A percentile compares a stretch with the other conserved stretches of the same genome.
Conservation (phyloP, 2,329 filamentous ascomycete genomes). For the Pseudogymnoascus sp. region DNA sequence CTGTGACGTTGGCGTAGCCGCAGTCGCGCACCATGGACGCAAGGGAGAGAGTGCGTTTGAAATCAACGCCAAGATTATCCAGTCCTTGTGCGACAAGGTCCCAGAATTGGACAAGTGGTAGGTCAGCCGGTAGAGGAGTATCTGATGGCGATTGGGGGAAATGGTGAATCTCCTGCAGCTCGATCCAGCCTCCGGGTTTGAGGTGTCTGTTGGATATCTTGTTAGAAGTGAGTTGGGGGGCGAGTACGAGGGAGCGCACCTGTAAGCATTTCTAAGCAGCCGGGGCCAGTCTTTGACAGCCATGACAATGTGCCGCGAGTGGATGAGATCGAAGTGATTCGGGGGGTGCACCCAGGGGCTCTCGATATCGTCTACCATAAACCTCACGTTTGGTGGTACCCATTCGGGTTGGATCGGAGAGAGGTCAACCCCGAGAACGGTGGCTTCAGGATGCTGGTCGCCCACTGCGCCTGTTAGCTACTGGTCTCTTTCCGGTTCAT, state of each 20-base stretch:
- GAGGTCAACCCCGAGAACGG: conserved; percentile 31
- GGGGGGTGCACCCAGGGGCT: conserved; percentile 46
- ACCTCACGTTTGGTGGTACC: conserved; percentile 48
- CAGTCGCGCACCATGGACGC: conserved; percentile 40
- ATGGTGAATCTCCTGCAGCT: conserved; percentile 48
- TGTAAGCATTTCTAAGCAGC: conserved; percentile 39
- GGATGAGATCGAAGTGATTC: conserved; percentile 53
- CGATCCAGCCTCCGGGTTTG: conserved; percentile 48
- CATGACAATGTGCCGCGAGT: conserved; percentile 49
- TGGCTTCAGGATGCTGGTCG: conserved; percentile 18
- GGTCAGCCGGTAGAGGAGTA: conserved; percentile 31
- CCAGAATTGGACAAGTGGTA: conserved; percentile 42
- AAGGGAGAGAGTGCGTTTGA: conserved; percentile 37
- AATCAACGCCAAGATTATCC: conserved; percentile 38
- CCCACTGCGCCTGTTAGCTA: conserved; percentile 10
- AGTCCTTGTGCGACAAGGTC: conserved; percentile 38
- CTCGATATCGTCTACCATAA: conserved; percentile 52
- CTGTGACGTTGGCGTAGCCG: conserved; percentile 45
- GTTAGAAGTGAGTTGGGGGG: conserved; percentile 11
- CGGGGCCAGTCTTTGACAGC: conserved; percentile 48
- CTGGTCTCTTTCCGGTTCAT: neutral
- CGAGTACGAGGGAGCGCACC: conserved; percentile 31
- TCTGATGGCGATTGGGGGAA: conserved; percentile 38
- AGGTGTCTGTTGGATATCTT: conserved; percentile 34
- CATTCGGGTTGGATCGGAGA: conserved; percentile 35